Evolutionary conservation across 2,329 filamentous ascomycete species (phyloP), one percentile per base, ranked within the genome.

Genomic region (Blastomyces parvus): DNA sequence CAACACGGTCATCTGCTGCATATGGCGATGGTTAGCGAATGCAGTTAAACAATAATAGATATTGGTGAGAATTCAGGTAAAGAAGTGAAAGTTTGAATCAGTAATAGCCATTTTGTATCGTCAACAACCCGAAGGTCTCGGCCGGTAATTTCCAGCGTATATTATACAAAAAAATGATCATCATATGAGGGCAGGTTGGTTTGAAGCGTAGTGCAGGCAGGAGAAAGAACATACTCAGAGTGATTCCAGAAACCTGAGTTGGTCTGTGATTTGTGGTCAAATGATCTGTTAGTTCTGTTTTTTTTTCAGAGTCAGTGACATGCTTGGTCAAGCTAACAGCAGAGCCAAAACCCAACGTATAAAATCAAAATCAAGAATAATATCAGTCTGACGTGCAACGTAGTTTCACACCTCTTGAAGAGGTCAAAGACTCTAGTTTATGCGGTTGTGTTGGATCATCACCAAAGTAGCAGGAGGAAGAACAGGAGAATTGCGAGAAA

Each of bases 371-470:
- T 46, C 6, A 42, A 61, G 58, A 40, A 56, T 22, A 61, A 74
- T 77, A 82, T 94, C 90, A 94, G 90, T 91, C 90, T 94, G 90
- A 94, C 89, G 89, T 93, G 87, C 85, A 87, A 90, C 86, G 85
- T 82, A 85, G 87, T 93, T 92, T 92, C 89, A 93, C 88, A 83
- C 80, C 82, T 86, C 66, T 64, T 64, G 82, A 76, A 75, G 76
- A 81, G 88, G 86, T 95, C 90, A 94, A 94, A 95, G 90, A 95
- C 90, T 95, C 90, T 95, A 95, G 89, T 92, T 92, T 83, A 78
- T 77, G 87, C 84, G 88, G 88, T 91, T 87, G 80, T 81, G 76
- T 77, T 79, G 19, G 91, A 86, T 92, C 90, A 93, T 93, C 90
- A 91, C 74, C 76, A 78, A 68, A 78, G 11, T 3, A 17, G n/a